Base-by-base conservation (phyloP, 2,329 filamentous ascomycete species). In the Hypoxylon sp. region DNA sequence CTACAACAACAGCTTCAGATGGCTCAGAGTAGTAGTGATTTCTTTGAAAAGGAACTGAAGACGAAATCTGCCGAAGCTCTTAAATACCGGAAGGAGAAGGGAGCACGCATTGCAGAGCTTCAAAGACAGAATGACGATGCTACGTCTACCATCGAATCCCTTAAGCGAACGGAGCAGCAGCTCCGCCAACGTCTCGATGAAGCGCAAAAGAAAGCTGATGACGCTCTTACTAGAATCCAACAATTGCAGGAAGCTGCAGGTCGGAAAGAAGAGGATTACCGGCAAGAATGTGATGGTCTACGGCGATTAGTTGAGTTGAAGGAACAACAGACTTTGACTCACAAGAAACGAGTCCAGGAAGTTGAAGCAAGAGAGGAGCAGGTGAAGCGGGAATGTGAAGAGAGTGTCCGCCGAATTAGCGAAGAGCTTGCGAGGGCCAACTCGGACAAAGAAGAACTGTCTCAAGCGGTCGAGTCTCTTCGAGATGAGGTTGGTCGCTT, bases 81-180 rank as follows among this genome's bases (percentile, higher is more conserved):
- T 72, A 97, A 94, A 76, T 95, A 92, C 80, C 90, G 96, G 70
- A 98, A 97, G 78, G 96, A 99, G 78, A 98, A 98, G 85, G 93
- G 93, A 69, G 91, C 93, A 1, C 92, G 93, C 42, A 93, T 98
- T 73, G 88, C 94, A 7, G 93, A 97, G 75, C 88, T 99, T 29
- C 93, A 98, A 80, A 92, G 94, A 58, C 89, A 92, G 67, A 92
- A 95, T 73, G 95, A 98, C 73, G 96, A 99, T 72, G 89, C 92
- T 48, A 90, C 87, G 70, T 91, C 92, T 19, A 91, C 88, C 32
- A 87, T 94, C 57, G 93, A 97, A 61, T 87, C 91, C 8, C 83
- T 97, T 21, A 91, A 92, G 76, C 91, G 92, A 42, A 92, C 89
- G 42, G 94, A 98, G 77, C 89, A 92, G 66, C 88, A 92, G 29